Conservation (phyloP, 2,329 filamentous ascomycete genomes). For the Cladophialophora carrionii region DNA sequence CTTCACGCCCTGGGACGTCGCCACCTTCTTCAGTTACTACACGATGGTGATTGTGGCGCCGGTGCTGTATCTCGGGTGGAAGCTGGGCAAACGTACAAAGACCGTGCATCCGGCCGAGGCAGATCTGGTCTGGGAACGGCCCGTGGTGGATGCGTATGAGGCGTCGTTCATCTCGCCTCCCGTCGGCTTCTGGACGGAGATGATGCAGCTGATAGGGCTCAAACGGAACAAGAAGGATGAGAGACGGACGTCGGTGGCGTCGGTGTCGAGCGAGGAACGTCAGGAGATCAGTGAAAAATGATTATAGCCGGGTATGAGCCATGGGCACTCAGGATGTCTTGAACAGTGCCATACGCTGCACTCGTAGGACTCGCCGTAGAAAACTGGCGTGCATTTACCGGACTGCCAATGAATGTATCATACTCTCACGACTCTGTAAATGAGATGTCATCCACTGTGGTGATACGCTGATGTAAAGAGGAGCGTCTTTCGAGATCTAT, state of each 20-base stretch:
- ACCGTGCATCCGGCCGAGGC: slow-evolving; percentile 13
- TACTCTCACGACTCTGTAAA: neutral
- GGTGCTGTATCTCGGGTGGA: slow-evolving; percentile 26
- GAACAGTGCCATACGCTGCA: neutral
- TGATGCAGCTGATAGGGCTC: slow-evolving; percentile 35
- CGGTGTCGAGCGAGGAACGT: neutral
- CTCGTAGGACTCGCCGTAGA: no score
- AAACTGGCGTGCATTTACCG: no score
- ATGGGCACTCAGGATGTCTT: neutral
- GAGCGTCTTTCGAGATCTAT: neutral
- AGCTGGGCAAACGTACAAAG: slow-evolving; percentile 40
- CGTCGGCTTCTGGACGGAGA: slow-evolving; percentile 41
- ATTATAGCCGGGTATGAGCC: neutral
- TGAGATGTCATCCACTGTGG: neutral
- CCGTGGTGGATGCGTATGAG: slow-evolving; percentile 63
- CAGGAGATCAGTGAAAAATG: neutral
- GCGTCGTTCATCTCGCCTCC: slow-evolving; percentile 55
- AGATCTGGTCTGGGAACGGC: slow-evolving; percentile 66
- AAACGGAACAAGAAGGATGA: slow-evolving; percentile 25
- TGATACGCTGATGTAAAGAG: neutral
- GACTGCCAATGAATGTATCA: no score
- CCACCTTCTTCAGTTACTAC: slow-evolving; percentile 64
- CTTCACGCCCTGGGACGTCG: slow-evolving; percentile 69
- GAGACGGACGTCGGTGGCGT: slow-evolving; percentile 15
- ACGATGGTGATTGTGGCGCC: slow-evolving; percentile 29